Conservation (phyloP, 306 rosid species). For the Cucurbita argyrosperma region DNA sequence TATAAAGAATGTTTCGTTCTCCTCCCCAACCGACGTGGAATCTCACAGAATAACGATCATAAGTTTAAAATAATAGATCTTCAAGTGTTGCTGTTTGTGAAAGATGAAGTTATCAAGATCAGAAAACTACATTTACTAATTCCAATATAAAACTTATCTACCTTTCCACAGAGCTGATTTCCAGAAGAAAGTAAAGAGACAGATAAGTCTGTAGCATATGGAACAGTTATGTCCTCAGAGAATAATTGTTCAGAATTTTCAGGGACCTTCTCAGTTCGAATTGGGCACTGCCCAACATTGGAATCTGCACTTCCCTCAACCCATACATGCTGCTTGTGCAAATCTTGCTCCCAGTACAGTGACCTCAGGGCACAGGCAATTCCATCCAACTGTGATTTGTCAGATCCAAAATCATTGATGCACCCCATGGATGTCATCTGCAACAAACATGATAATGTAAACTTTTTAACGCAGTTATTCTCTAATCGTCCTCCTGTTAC, state of each 20-base stretch:
- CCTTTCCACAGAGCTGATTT: conserved; percentile 33
- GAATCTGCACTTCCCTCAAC: conserved; percentile 24
- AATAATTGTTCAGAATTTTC: conserved; percentile 23
- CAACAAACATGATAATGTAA: conserved; percentile 18
- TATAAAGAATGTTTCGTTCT: no score
- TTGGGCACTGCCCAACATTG: conserved; percentile 37
- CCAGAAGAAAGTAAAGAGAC: conserved; percentile 10
- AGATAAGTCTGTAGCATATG: conserved; percentile 13
- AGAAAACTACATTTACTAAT: neutral
- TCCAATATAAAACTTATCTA: conserved; percentile 10
- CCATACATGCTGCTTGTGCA: conserved; percentile 22
- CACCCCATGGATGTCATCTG: conserved; percentile 46
- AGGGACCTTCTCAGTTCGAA: conserved; percentile 25
- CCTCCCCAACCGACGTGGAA: no score
- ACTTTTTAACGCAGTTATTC: neutral
- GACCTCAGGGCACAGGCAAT: conserved; percentile 26
- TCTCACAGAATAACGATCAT: neutral
- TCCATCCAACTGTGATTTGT: conserved; percentile 31
- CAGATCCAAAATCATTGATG: conserved; percentile 36
- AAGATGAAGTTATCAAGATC: neutral
- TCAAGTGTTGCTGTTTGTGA: neutral
- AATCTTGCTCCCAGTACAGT: conserved; percentile 31
- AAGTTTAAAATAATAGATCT: neutral
- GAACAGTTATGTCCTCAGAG: conserved; percentile 13
- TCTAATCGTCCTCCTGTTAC: neutral